Evolutionary conservation across 129 eudicot species (phyloP), one percentile per base, ranked within the genome.

Genomic region (Helianthus annuus): DNA sequence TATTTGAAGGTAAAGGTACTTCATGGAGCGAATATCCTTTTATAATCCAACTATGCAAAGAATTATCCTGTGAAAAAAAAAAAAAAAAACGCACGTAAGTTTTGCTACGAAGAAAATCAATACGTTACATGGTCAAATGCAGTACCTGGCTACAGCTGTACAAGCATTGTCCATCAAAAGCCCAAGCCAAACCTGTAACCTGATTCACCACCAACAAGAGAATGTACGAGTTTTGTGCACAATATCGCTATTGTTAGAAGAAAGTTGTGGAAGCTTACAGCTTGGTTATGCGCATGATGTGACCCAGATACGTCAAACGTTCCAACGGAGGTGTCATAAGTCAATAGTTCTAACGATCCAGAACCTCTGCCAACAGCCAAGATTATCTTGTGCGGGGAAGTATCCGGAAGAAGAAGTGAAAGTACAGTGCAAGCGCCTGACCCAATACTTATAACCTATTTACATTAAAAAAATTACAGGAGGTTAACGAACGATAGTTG

Each of bases 121-220:
- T 29, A 75, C 52, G 32, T 15, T 12, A 38, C 66, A 32, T 48
- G 54, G 45, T 59, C 46, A 59, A 61, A 68, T 7, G 16, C 51
- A 9, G 17, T 86, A 94, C 98, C 98, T 87, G 99, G 84, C 97
- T 81, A 80, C 96, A 86, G 79, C 97, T 95, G 84, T 90, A 95
- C 84, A 95, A 78, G 73, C 94, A 88, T 16, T 59, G 81, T 70
- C 99, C 99, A 73, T 76, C 89, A 83, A 86, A 95, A 64, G 89
- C 94, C 99, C 99, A 95, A 79, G 86, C 79, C 77, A 88, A 78
- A 63, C 99, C 99, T 32, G 96, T 88, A 63, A 90, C 89, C 98
- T 94, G 82, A 79, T 34, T 68, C 53, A 76, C 69, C 74, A 48
- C 59, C 74, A 63, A 42, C 65, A 70, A 5, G 3, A 44, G 12